Evolutionary conservation across 2,329 filamentous ascomycete species (phyloP).

Genomic region (Aspergillus proliferans): DNA sequence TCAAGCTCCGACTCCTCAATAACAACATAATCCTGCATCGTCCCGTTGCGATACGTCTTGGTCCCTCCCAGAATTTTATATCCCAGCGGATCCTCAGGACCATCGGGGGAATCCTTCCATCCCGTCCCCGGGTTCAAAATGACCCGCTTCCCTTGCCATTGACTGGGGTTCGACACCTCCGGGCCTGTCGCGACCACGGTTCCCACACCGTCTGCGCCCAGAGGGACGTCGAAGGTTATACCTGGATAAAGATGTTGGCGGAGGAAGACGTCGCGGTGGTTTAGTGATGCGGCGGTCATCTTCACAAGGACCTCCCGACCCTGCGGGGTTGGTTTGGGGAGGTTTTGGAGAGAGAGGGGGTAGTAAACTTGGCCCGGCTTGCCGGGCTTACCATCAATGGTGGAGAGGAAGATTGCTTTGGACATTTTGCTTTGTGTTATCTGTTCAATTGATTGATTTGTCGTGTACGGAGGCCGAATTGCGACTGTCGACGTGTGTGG

Average conservation of each 20-base stretch:
- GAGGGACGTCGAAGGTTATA: slow-evolving; percentile 68
- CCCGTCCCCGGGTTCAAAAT: slow-evolving; percentile 71
- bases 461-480: neutral
- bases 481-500: too few species aligned
- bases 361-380: slow-evolving; percentile 81
- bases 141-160: slow-evolving; percentile 62
- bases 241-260: slow-evolving; percentile 86
- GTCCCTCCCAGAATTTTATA: slow-evolving; percentile 50
- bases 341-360: slow-evolving; percentile 48
- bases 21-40: slow-evolving; percentile 65
- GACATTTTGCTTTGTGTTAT: slow-evolving; percentile 29
- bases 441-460: neutral
- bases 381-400: slow-evolving; percentile 55
- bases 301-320: slow-evolving; percentile 66
- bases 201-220: slow-evolving; percentile 79
- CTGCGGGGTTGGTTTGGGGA: slow-evolving; percentile 58
- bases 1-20: slow-evolving; percentile 70
- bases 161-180: slow-evolving; percentile 42
- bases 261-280: slow-evolving; percentile 93
- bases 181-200: slow-evolving; percentile 61
- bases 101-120: slow-evolving; percentile 66
- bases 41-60: slow-evolving; percentile 58
- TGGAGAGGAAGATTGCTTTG: slow-evolving; percentile 38
- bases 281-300: slow-evolving; percentile 74
- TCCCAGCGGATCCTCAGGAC: slow-evolving; percentile 59